A percentile compares a stretch with the other conserved stretches of the same genome.
Conservation (phyloP, 768 basidiomycete species). For the Termitomyces sp. region DNA sequence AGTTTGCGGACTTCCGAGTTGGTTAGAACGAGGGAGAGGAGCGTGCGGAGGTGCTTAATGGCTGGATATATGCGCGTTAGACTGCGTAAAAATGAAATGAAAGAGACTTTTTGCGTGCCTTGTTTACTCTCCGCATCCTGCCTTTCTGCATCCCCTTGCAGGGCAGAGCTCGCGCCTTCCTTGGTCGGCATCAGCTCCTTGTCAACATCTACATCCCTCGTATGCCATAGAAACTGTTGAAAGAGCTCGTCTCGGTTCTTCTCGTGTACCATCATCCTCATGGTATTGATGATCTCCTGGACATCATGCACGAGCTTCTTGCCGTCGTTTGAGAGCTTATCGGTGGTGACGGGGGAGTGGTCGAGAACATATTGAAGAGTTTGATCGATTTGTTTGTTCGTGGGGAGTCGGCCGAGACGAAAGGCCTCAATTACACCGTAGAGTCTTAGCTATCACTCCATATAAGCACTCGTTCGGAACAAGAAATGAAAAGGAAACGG, state of each 20-base stretch:
- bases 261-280: constrained; percentile 65
- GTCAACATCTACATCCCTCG: constrained; percentile 48
- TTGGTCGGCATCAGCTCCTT: not conserved
- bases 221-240: constrained; percentile 89
- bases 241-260: constrained; percentile 92
- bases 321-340: constrained; percentile 75
- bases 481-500: not conserved
- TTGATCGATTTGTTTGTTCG: constrained; percentile 77
- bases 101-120: constrained; percentile 40
- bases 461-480: not conserved
- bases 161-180: not conserved
- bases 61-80: constrained; percentile 39
- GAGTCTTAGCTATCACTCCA: constrained; percentile 54
- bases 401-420: constrained; percentile 73
- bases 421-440: constrained; percentile 84
- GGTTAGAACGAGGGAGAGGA: constrained; percentile 83
- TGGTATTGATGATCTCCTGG: constrained; percentile 78
- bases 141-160: constrained; percentile 42
- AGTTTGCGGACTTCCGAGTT: constrained; percentile 94
- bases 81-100: not conserved
- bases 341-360: constrained; percentile 55
- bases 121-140: constrained; percentile 56
- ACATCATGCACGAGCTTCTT: constrained; percentile 72
- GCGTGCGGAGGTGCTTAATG: constrained; percentile 82
- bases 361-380: constrained; percentile 66